These are phyloP conservation scores for Periconia digitata DNA, from an alignment of 2,329 filamentous ascomycete species.

Conservation along the genomic window DNA sequence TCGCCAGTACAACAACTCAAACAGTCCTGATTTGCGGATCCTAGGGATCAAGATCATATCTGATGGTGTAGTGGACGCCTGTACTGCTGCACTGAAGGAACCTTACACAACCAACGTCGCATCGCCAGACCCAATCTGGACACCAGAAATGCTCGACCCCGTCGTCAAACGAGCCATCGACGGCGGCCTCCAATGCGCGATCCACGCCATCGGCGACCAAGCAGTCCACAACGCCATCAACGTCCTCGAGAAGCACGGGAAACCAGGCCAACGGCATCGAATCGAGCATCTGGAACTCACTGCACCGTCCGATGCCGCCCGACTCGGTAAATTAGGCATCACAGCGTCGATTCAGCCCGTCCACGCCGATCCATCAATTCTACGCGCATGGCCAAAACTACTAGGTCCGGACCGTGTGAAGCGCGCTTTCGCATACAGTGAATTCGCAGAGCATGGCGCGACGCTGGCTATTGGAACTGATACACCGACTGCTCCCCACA, in stretches of 20 bases:
- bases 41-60: conserved; percentile 67
- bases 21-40: conserved; percentile 53
- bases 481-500: conserved; percentile 60
- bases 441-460: conserved; percentile 59
- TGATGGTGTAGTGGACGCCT: conserved; percentile 67
- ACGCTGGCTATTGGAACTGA: conserved; percentile 61
- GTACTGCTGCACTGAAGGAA: conserved; percentile 62
- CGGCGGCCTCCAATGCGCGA: conserved; percentile 60
- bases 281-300: conserved; percentile 68
- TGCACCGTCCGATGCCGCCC: conserved; percentile 55
- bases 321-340: conserved; percentile 62
- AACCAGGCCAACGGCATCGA: conserved; percentile 56
- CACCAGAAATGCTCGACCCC: conserved; percentile 52
- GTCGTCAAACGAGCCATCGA: conserved; percentile 58
- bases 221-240: conserved; percentile 62
- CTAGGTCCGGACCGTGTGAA: conserved; percentile 57
- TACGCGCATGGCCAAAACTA: conserved; percentile 62
- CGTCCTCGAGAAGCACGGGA: conserved; percentile 49
- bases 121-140: conserved; percentile 58
- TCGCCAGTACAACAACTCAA: conserved; percentile 47
- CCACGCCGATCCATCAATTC: conserved; percentile 74
- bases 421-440: conserved; percentile 64
- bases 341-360: conserved; percentile 93
- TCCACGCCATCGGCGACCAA: conserved; percentile 67
- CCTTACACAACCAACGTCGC: conserved; percentile 57